A percentile compares a stretch with the other conserved stretches of the same genome.
phyloP scores from a whole-genome alignment of 2,329 filamentous ascomycete genomes.

The Verticillium dahliae region DNA sequence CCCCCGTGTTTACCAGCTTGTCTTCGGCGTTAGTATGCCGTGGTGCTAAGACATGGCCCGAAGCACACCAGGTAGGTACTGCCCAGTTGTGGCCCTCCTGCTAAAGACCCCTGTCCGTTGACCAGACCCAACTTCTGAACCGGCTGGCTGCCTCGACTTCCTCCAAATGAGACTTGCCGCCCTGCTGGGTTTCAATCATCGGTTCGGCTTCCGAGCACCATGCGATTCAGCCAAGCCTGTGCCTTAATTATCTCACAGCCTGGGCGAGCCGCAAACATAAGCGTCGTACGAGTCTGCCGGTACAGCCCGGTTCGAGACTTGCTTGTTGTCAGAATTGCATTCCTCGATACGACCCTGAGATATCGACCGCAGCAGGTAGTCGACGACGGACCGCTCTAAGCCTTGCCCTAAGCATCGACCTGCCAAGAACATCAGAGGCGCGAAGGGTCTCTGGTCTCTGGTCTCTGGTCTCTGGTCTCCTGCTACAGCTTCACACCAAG shows the following conservation, averaged over 20 bases:
- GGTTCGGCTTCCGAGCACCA: neutral
- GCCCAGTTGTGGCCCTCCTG: neutral
- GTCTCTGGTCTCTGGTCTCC: neutral
- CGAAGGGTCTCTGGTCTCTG: neutral
- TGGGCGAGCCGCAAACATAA: neutral
- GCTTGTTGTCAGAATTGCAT: too few relatives aligned
- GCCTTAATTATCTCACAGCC: neutral
- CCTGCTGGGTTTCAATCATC: neutral
- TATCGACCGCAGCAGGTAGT: too few relatives aligned
- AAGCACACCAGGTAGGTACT: neutral
- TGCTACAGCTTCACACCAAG: neutral
- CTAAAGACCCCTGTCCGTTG: neutral
- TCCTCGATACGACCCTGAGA: too few relatives aligned
- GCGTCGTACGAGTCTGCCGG: too few relatives aligned
- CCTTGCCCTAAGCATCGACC: too few relatives aligned
- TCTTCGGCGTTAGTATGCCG: neutral
- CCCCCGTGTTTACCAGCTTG: neutral
- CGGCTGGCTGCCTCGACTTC: neutral
- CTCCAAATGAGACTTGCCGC: neutral
- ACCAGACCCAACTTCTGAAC: neutral
- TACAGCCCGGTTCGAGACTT: too few relatives aligned
- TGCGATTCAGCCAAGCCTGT: neutral
- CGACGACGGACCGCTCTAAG: too few relatives aligned
- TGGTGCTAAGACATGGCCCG: neutral
- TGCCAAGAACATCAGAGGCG: neutral